Conservation (phyloP, 257 asterid genomes). For the Ligustrum vulgare region DNA sequence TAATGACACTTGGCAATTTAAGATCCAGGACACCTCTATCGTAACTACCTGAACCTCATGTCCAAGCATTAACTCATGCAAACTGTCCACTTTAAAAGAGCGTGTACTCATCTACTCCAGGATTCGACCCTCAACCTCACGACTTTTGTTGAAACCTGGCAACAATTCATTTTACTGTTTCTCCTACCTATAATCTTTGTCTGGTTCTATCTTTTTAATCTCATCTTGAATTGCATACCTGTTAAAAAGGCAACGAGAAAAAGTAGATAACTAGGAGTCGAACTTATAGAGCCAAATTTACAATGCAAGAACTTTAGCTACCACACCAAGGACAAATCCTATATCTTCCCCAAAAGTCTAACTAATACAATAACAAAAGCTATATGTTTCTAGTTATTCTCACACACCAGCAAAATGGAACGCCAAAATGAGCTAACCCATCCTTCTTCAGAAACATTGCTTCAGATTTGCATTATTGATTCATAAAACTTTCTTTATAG, state of each 20-base stretch:
- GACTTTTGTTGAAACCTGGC: no score
- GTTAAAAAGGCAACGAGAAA: not conserved
- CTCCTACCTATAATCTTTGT: not conserved
- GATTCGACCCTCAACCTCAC: not conserved
- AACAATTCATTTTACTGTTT: not conserved
- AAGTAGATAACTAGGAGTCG: not conserved
- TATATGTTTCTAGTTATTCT: conserved; percentile 13
- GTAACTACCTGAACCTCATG: no score
- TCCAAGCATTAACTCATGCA: no score
- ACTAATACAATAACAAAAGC: not conserved
- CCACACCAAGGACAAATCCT: not conserved
- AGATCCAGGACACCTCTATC: no score
- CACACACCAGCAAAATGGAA: conserved; percentile 22
- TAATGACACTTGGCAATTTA: no score
- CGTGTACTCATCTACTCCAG: no score
- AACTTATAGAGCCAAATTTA: conserved; percentile 6
- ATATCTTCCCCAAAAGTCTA: not conserved
- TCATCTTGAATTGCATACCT: not conserved
- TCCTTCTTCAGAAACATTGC: not conserved
- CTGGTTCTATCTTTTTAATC: not conserved
- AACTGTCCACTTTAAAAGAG: no score
- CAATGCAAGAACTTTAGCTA: not conserved
- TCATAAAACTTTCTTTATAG: not conserved
- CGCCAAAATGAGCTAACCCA: conserved; percentile 9
- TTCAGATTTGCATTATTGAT: not conserved